Evolutionary conservation across 352 stramenopile genomes (phyloP), one percentile per base, ranked within the genome.

Genomic region (Phytophthora constricta): DNA sequence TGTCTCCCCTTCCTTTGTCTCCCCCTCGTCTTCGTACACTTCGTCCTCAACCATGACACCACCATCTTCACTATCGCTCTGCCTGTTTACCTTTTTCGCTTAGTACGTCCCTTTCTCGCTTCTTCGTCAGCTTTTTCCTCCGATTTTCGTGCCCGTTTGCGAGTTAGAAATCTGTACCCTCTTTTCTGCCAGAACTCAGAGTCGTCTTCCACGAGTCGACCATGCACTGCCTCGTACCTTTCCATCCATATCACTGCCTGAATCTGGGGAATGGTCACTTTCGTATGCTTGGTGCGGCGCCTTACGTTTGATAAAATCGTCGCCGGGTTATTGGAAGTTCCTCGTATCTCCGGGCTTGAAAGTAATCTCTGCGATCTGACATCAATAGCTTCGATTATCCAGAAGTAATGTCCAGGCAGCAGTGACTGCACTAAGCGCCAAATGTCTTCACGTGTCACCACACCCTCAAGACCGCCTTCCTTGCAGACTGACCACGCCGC

Each of bases 241-340:
- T 80, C 73, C 19, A 86, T 51, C 77, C 77, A 89, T 9, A 86
- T 47, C 9, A 82, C 75, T 3, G 70, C 76, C 62, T 84, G 73
- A n/a, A 89, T 48, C 31, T 47, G 20, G 14, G 4, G 57, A 31
- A 51, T 34, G 13, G 45, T 63, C 5, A 65, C 16, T 14, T 20
- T 13, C 11, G 57, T 58, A 34, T 45, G 51, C 16, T 46, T 43
- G 17, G 10, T 17, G 22, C 43, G 60, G 9, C 57, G 45, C 46
- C 64, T 75, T 0, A 82, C 14, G 19, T 70, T 74, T 9, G 56
- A 53, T 8, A 73, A 20, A 34, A 80, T 70, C 17, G 50, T 70
- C 70, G 62, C 60, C 5, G 28, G 70, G 37, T 61, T 77, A 42
- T 50, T 76, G 68, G 50, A 70, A 14, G 31, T 48, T 22, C 65